Base-by-base conservation (phyloP, 2,329 filamentous ascomycete genomes). In the Neonectria punicea region DNA sequence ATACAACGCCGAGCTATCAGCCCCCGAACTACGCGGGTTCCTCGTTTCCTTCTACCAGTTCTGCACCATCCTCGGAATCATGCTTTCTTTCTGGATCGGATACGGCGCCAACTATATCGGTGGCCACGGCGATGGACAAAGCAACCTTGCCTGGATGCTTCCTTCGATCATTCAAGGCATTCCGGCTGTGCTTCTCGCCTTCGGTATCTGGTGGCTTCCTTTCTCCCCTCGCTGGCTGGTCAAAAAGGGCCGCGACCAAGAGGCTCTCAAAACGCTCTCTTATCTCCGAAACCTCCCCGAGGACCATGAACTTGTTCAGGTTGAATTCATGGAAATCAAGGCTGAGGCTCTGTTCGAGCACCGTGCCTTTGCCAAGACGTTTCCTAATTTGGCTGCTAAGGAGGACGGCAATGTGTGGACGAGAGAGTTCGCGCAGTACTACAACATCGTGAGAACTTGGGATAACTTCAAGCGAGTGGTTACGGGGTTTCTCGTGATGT, bases 321-420 rank as follows among this genome's bases (percentile, higher is more conserved):
- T 93, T 3, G 92, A 95, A 73, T 93, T 91, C 73, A 85, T 93
- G n/a, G 92, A 95, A 76, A 94, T 95, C 80, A 93, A 93, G 77
- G 91, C 92, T 0, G 91, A 93, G 76, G 89, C 88, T 0, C 78
- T 92, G 30, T 95, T 95, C 71, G 92, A 95, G 78, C 92, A 93
- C 78, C 86, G 89, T 36, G 88, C 87, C 1, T 83, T 90, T 10
- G 86, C 87, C 0, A 89, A 91, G 67, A 83, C 89, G 25, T 85
- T 85, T 61, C 83, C 84, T 2, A 78, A 81, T 30, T 69, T 82
- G 7, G 80, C 80, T 4, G 79, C 79, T 16, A 79, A 79, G 62
- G 76, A 81, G 61, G 76, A 79, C 60, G 77, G 79, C 39, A 85
- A 79, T 63, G 74, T 83, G 0, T 81, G 80, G 71, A 70, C 76